phyloP scores from a whole-genome alignment of 2,329 filamentous ascomycete genomes.

The Diaporthe citrichinensis region DNA sequence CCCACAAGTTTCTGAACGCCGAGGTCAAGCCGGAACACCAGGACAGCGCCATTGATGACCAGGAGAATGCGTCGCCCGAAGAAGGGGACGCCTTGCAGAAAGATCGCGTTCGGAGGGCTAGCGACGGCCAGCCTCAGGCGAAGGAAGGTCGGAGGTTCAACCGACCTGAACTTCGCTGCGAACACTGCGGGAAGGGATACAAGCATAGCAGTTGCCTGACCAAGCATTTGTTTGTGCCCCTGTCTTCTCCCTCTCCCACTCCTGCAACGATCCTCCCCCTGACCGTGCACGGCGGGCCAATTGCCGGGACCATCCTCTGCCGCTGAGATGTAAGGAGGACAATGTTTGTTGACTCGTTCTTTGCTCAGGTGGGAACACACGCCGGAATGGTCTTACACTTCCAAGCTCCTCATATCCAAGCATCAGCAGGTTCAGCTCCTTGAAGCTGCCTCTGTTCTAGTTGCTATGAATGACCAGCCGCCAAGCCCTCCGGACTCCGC shows the following conservation, averaged over 20 bases:
- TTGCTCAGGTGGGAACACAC: conserved; percentile 96
- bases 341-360: conserved; percentile 56
- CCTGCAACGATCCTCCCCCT: conserved; percentile 46
- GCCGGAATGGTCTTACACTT: conserved; percentile 96
- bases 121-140: conserved; percentile 86
- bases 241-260: conserved; percentile 62
- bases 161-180: conserved; percentile 91
- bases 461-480: conserved; percentile 81
- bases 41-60: conserved; percentile 79
- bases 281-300: conserved; percentile 34
- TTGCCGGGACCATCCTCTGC: conserved; percentile 31
- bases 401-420: conserved; percentile 98
- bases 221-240: conserved; percentile 98
- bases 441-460: conserved; percentile 95
- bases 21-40: conserved; percentile 64
- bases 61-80: conserved; percentile 70
- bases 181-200: conserved; percentile 99
- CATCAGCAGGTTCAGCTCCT: conserved; percentile 98
- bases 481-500: conserved; percentile 76
- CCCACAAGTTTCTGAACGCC: conserved; percentile 63
- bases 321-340: conserved; percentile 53
- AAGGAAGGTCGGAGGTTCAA: conserved; percentile 87
- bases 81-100: conserved; percentile 66
- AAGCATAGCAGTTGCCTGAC: conserved; percentile 99
- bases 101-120: conserved; percentile 74